A percentile compares a stretch with the other conserved stretches of the same genome.
These are phyloP conservation scores for Daldinia decipiens DNA, from an alignment of 495 filamentous ascomycete genomes.

Conservation along the genomic window DNA sequence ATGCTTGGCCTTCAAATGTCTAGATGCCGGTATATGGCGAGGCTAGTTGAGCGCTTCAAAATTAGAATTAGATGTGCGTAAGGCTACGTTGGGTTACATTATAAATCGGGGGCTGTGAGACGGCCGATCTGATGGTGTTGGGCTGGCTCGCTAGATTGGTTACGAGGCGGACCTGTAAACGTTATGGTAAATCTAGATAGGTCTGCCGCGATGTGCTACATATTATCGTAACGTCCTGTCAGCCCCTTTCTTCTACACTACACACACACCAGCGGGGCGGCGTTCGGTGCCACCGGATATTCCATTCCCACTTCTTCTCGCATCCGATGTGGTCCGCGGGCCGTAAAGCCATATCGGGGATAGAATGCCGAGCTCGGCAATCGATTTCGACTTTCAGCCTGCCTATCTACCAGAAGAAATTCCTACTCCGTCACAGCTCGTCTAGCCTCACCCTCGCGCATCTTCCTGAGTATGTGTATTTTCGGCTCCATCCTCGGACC, in stretches of 20 bases:
- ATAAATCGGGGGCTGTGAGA: constrained; percentile 30
- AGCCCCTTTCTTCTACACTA: constrained; percentile 34
- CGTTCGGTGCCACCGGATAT: constrained; percentile 12
- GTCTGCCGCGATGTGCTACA: constrained; percentile 16
- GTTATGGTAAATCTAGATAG: constrained; percentile 24
- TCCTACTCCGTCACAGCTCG: constrained; percentile 42
- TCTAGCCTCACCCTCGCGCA: constrained; percentile 49
- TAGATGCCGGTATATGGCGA: constrained; percentile 20
- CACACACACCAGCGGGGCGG: constrained; percentile 21
- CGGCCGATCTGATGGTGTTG: constrained; percentile 29
- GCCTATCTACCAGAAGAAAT: constrained; percentile 29
- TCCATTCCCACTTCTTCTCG: constrained; percentile 10
- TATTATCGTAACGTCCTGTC: constrained; percentile 40
- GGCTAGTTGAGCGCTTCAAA: constrained; percentile 33
- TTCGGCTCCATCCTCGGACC: constrained; percentile 67
- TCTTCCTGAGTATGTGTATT: constrained; percentile 66
- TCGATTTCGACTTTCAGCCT: constrained; percentile 33
- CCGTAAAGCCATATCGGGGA: constrained; percentile 43
- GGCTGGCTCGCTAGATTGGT: constrained; percentile 30
- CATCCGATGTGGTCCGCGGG: constrained; percentile 21
- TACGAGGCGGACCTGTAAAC: constrained; percentile 18
- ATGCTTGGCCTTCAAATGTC: not conserved
- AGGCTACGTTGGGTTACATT: constrained; percentile 35
- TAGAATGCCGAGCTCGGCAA: constrained; percentile 21
- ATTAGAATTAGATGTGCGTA: constrained; percentile 16